Conservation (phyloP, 23 red algal genomes). For the Gracilaria gracilis region DNA sequence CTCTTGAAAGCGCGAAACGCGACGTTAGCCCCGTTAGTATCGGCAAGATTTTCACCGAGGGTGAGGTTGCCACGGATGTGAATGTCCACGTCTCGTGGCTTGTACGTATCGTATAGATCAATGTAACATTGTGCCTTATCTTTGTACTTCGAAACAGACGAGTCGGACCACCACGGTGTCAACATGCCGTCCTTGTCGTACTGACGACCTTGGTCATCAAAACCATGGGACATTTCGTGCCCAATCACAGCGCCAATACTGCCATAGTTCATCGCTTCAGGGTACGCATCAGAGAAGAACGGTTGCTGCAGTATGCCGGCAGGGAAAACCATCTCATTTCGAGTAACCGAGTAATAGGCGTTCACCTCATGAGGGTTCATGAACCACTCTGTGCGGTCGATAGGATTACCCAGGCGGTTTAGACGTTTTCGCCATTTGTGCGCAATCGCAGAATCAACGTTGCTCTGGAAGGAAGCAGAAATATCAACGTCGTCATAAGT, state of each 20-base stretch:
- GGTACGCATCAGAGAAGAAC: constrained; percentile 86
- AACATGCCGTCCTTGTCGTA: constrained; percentile 66
- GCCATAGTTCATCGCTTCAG: constrained; percentile 93
- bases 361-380: constrained; percentile 95
- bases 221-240: constrained; percentile 92
- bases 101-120: constrained; percentile 72
- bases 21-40: constrained; percentile 78
- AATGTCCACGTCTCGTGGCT: constrained; percentile 54
- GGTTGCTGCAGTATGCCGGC: constrained; percentile 88
- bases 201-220: constrained; percentile 82
- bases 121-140: constrained; percentile 73
- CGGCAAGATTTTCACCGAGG: constrained; percentile 78
- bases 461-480: constrained; percentile 45
- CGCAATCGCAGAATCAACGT: constrained; percentile 50
- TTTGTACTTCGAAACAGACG: constrained; percentile 47
- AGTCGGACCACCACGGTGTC: constrained; percentile 60
- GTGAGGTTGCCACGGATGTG: constrained; percentile 82
- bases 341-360: constrained; percentile 86
- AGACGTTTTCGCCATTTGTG: constrained; percentile 59
- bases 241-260: constrained; percentile 89
- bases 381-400: constrained; percentile 82
- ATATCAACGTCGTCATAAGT: constrained; percentile 77
- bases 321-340: constrained; percentile 91
- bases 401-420: constrained; percentile 61
- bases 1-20: constrained; percentile 77